Evolutionary conservation across 2,329 filamentous ascomycete genomes (phyloP).

Genomic region (Colletotrichum truncatum): DNA sequence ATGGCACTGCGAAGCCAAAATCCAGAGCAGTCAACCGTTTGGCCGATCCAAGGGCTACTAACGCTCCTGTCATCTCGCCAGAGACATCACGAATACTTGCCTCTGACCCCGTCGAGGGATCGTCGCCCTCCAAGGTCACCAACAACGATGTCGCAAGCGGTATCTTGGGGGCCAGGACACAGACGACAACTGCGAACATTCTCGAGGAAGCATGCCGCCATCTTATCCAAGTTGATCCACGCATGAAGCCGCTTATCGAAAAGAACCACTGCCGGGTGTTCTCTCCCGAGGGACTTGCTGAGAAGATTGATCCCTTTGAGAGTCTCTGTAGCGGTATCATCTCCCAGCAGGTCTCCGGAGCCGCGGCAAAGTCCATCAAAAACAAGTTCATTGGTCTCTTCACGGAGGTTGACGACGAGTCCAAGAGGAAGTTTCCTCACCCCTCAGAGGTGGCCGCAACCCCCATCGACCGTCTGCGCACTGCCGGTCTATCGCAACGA

Average conservation of each 20-base stretch:
- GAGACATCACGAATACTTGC: constrained; percentile 71
- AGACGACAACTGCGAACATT: constrained; percentile 74
- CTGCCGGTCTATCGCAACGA: constrained; percentile 88
- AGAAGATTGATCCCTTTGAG: constrained; percentile 89
- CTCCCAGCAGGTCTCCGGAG: constrained; percentile 94
- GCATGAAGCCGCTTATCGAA: constrained; percentile 76
- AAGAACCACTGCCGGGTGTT: constrained; percentile 82
- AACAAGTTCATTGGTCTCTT: constrained; percentile 85
- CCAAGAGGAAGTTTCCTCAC: constrained; percentile 69
- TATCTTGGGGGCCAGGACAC: constrained; percentile 41
- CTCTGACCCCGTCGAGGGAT: constrained; percentile 55
- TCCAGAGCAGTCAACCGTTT: constrained; percentile 60
- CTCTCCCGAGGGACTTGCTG: constrained; percentile 81
- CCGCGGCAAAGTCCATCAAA: constrained; percentile 90
- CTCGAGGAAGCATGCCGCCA: constrained; percentile 80
- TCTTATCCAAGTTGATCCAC: constrained; percentile 76
- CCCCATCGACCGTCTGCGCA: constrained; percentile 75
- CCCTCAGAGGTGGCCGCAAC: constrained; percentile 76
- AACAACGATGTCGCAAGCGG: neutral
- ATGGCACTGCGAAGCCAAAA: constrained; percentile 42
- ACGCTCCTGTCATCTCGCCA: constrained; percentile 77
- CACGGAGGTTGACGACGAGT: constrained; percentile 39
- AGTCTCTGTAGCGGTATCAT: constrained; percentile 88
- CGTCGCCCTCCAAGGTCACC: constrained; percentile 54
- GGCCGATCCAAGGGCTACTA: constrained; percentile 71